phyloP scores from a whole-genome alignment of 352 stramenopile genomes.

The Globisporangium canariense region DNA sequence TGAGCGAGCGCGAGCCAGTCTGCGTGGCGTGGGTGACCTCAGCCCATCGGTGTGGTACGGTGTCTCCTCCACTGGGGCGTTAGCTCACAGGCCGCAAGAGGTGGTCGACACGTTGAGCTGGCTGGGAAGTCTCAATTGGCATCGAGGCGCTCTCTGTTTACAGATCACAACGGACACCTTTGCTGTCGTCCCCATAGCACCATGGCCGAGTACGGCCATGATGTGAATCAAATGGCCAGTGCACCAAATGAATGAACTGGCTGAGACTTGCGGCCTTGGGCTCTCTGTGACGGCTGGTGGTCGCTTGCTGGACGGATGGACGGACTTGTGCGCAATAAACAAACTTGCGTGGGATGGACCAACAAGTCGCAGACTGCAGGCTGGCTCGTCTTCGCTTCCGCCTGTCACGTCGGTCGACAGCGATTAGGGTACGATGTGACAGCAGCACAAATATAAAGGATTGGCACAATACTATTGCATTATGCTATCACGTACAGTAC shows the following conservation, averaged over 20 bases:
- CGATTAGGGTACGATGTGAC: constrained; percentile 4
- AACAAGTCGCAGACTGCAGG: too few relatives aligned
- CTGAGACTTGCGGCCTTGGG: background rate
- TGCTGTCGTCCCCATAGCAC: too few relatives aligned
- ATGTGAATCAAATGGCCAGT: background rate
- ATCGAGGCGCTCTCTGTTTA: background rate
- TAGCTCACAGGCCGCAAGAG: background rate
- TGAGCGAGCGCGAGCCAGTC: background rate
- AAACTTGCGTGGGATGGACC: too few relatives aligned
- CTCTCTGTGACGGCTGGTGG: background rate
- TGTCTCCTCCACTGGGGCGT: background rate
- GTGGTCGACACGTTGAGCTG: background rate
- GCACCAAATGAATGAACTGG: background rate
- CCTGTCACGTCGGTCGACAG: constrained; percentile 2
- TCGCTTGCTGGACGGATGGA: background rate
- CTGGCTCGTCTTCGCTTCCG: constrained; percentile 5
- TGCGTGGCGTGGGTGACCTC: background rate
- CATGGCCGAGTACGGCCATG: background rate
- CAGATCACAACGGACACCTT: background rate
- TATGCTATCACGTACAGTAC: too few relatives aligned
- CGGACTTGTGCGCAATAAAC: too few relatives aligned
- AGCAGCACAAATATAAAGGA: too few relatives aligned
- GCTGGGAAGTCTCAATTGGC: background rate
- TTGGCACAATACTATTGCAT: too few relatives aligned
- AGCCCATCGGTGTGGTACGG: background rate